Evolutionary conservation across 1,284 basidiomycete genomes (phyloP), one percentile per base, ranked within the genome.

Genomic region (Hypsizygus ulmarius): DNA sequence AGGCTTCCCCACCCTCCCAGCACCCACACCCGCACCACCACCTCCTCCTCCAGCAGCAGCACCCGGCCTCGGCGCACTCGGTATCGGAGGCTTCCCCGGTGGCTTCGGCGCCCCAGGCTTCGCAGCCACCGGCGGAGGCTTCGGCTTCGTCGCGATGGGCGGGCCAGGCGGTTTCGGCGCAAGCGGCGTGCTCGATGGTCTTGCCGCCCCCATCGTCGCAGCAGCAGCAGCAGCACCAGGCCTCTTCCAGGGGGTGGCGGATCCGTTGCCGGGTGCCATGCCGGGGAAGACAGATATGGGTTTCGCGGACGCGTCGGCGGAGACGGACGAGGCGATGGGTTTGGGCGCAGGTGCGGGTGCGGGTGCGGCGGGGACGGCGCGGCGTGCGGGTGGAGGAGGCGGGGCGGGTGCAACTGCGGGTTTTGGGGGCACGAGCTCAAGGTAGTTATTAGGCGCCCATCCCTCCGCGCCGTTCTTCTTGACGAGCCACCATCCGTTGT

Each of bases 401-500:
- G 87, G 79, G 0, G 82, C 72, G 15, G 82, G 75, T 1, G 78
- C 72, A 6, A 78, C 71, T 42, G 78, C 79, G 1, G 78, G 74
- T 52, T 77, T 79, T 11, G 81, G 81, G 37, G 82, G 81, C 3
- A 87, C 79, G 37, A 87, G 76, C 63, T 95, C 90, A 19, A 95
- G 81, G 63, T 97, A 97, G 67, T 97, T 97, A 55, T 87, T 87
- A 1, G 96, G 96, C 12, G 94, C 90, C 95, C 95, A 99, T 11
- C 93, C 96, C 66, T 98, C 93, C 16, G 73, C 69, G 0, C 79
- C 81, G 47, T 78, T 79, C 70, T 92, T 95, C 75, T 89, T 92
- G 43, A 98, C 87, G 36, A 98, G 77, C 94, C 96, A 98, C 96
- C 96, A 99, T 56, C 89, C 93, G 60, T 94, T 93, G 51, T 92